Evolutionary conservation across 1,284 basidiomycete species (phyloP).

Genomic region (Cutaneotrichosporon curvatum): DNA sequence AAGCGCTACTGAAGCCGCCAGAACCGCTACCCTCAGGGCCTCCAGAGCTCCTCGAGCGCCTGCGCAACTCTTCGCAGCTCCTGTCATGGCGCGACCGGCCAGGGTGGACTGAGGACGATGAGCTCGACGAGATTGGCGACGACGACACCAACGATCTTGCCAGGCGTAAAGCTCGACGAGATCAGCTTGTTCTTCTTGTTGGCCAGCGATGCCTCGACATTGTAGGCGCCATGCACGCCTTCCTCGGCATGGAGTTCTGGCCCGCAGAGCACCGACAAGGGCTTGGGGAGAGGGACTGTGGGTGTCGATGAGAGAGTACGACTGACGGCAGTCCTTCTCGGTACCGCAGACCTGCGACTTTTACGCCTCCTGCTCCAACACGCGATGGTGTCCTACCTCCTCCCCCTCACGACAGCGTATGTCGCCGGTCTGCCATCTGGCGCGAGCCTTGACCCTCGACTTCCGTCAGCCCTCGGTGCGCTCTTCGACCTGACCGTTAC

Average conservation of each 20-base stretch:
- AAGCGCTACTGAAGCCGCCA: slow-evolving; percentile 29
- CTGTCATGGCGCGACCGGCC: slow-evolving; percentile 21
- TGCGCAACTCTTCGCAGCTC: slow-evolving; percentile 16
- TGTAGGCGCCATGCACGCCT: slow-evolving; percentile 22
- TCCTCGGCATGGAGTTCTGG: slow-evolving; percentile 32
- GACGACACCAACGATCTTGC: neutral
- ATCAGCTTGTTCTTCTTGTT: slow-evolving; percentile 5
- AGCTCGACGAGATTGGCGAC: slow-evolving; percentile 11
- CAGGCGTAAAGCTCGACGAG: slow-evolving; percentile 2
- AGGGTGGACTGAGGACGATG: slow-evolving; percentile 11
- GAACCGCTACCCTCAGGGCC: slow-evolving; percentile 27
- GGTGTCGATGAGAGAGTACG: neutral
- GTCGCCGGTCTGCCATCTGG: slow-evolving; percentile 13
- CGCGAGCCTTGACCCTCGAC: slow-evolving; percentile 1
- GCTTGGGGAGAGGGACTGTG: slow-evolving; percentile 26
- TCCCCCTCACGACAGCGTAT: slow-evolving; percentile 18
- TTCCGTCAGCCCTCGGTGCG: neutral
- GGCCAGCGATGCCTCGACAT: slow-evolving; percentile 26
- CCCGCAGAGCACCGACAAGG: slow-evolving; percentile 21
- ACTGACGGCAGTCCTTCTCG: slow-evolving; percentile 27
- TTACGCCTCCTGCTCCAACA: slow-evolving; percentile 26
- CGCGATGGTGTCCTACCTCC: slow-evolving; percentile 23
- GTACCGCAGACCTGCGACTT: slow-evolving; percentile 32
- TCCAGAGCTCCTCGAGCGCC: slow-evolving; percentile 17
- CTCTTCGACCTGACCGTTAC: slow-evolving; percentile 22